These are phyloP conservation scores for Ceratocystis colombiana DNA, from an alignment of 2,329 filamentous ascomycete genomes.

Conservation along the genomic window DNA sequence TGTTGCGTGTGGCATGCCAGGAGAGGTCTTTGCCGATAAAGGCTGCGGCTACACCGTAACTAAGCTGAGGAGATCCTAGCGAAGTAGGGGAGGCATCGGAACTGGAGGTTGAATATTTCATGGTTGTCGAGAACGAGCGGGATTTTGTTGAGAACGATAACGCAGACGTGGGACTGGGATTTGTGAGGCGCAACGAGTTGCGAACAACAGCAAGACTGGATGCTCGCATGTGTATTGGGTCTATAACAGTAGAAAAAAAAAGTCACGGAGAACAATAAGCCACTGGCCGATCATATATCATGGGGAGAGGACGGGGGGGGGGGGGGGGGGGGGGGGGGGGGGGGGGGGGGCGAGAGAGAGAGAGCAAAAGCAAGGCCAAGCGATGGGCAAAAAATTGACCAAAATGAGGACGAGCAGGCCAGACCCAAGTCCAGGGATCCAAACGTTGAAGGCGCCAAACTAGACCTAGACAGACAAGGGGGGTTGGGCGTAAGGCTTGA, in stretches of 20 bases:
- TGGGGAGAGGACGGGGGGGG: background rate
- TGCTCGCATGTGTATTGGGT: slow-evolving; percentile 26
- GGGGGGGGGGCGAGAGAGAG: background rate
- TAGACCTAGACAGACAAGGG: background rate
- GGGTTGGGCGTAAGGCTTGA: slow-evolving; percentile 7
- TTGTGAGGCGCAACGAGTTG: slow-evolving; percentile 26
- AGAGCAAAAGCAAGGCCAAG: slow-evolving; percentile 10
- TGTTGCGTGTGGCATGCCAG: slow-evolving; percentile 57
- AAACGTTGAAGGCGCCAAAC: background rate
- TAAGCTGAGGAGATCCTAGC: slow-evolving; percentile 36
- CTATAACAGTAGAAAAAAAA: slow-evolving; percentile 23
- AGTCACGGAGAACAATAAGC: slow-evolving; percentile 25
- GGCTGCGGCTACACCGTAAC: slow-evolving; percentile 63
- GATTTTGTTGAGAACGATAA: slow-evolving; percentile 13
- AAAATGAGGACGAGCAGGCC: slow-evolving; percentile 6
- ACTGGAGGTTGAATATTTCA: slow-evolving; percentile 18
- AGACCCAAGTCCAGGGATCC: slow-evolving; percentile 4
- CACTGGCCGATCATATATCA: slow-evolving; percentile 25
- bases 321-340: background rate
- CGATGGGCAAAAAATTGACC: slow-evolving; percentile 12
- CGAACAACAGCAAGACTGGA: slow-evolving; percentile 24
- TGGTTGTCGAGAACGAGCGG: slow-evolving; percentile 23
- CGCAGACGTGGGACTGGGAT: slow-evolving; percentile 12
- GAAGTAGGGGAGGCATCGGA: slow-evolving; percentile 10
- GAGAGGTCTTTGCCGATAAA: slow-evolving; percentile 62